Conservation (phyloP, 768 basidiomycete genomes). For the Gymnopilus junonius region DNA sequence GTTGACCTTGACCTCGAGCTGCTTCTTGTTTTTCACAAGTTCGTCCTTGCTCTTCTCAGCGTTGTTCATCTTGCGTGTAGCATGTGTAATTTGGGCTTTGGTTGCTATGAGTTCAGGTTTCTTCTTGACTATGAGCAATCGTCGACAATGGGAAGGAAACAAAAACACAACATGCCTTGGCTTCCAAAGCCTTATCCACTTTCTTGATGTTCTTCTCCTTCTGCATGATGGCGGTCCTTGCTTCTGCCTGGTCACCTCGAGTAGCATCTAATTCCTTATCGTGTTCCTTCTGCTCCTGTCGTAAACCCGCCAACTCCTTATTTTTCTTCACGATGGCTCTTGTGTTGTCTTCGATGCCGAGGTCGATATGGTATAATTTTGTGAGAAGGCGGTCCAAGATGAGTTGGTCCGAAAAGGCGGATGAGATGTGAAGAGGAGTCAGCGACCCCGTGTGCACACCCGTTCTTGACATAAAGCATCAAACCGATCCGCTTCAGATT, state of each 20-base stretch:
- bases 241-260: conserved; percentile 79
- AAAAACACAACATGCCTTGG: conserved; percentile 63
- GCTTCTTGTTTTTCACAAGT: conserved; percentile 57
- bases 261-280: conserved; percentile 76
- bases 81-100: conserved; percentile 89
- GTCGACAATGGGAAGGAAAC: neutral
- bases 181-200: conserved; percentile 87
- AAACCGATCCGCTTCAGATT: conserved; percentile 89
- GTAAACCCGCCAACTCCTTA: conserved; percentile 66
- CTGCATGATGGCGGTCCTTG: conserved; percentile 74
- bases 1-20: conserved; percentile 52
- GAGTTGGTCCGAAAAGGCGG: conserved; percentile 66
- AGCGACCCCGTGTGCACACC: conserved; percentile 44
- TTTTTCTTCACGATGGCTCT: conserved; percentile 74
- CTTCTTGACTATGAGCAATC: conserved; percentile 40
- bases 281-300: conserved; percentile 69
- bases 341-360: conserved; percentile 75
- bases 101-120: conserved; percentile 82
- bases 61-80: conserved; percentile 76
- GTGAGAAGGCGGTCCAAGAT: conserved; percentile 84
- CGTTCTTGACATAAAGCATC: conserved; percentile 75
- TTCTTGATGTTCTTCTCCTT: conserved; percentile 90
- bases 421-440: neutral
- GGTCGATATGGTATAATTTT: conserved; percentile 89
- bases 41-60: conserved; percentile 66